Evolutionary conservation across 2,329 filamentous ascomycete species (phyloP), one percentile per base, ranked within the genome.

Genomic region (Venturia asperata): DNA sequence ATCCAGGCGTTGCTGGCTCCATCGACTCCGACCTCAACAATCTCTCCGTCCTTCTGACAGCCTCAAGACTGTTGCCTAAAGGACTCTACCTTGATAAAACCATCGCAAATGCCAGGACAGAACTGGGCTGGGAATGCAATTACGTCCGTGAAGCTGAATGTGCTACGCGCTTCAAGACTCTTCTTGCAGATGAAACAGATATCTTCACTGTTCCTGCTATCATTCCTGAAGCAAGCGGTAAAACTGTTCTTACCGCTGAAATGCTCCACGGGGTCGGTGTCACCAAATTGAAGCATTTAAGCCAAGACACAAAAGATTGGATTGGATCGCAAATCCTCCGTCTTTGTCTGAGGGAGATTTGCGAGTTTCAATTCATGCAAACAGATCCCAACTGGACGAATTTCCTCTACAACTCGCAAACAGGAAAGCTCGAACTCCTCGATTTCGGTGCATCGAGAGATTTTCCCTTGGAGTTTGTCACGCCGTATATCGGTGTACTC

Each of bases 301-400:
- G 84, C 0, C 93, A 97, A 74, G 81, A 85, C 62, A 91, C 97
- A 75, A 87, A 88, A 67, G 92, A 99, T 79, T 97, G 92, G 91
- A 96, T 99, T 72, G 94, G 94, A 64, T 94, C 91, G 0, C 90
- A 97, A 72, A 90, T 97, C 69, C 83, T 97, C 63, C 89, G 92
- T 4, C 86, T 99, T 13, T 97, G 92, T 74, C 83, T 97, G 47
- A 88, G 92, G 66, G 94, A 97, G 78, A 93, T 97, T 70, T 88
- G 88, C 68, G 91, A 96, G 76, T 97, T 97, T 84, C 87, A 83
- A 67, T 97, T 96, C 79, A 99, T 99, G 94, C 94, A 99, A 78
- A 99, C 94, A 5, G 94, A 99, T 74, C 94, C 94, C 49, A 99
- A 99, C 80, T 99, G 94, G 94, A 97, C 93, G 42, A 99, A 99